Percentiles rank a stretch among this genome's conserved stretches.
phyloP scores from a whole-genome alignment of 225 moss, liverwort and hornwort genomes.

The Physcomitrium patens region DNA sequence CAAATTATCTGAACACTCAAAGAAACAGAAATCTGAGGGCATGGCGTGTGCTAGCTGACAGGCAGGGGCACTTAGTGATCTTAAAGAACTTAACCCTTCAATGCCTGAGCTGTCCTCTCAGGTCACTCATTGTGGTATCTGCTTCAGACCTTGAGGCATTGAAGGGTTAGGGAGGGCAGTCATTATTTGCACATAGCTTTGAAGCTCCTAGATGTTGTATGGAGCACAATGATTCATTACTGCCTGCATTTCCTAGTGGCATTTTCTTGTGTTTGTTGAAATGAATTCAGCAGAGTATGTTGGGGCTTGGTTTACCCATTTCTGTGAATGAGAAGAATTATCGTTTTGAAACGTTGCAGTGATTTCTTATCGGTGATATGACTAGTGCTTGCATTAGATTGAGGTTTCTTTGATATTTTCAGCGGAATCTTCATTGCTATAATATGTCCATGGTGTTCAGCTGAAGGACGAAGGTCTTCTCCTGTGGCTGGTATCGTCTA shows the following conservation, averaged over 20 bases:
- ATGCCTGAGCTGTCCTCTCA: no score
- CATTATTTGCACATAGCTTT: slow-evolving; percentile 14
- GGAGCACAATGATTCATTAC: slow-evolving; percentile 7
- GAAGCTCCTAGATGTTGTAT: not conserved
- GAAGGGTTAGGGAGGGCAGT: slow-evolving; percentile 6
- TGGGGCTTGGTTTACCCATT: not conserved
- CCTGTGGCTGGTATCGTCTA: no score
- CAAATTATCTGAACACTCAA: slow-evolving; percentile 25
- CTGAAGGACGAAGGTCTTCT: not conserved
- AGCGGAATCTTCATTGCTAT: slow-evolving; percentile 14
- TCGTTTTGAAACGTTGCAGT: not conserved
- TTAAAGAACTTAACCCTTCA: no score
- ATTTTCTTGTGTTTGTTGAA: slow-evolving; percentile 5
- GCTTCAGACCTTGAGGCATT: not conserved
- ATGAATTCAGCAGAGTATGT: slow-evolving; percentile 8
- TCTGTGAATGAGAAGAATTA: slow-evolving; percentile 23
- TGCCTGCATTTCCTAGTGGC: not conserved
- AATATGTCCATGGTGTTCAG: slow-evolving; percentile 18
- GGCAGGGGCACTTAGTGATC: not conserved
- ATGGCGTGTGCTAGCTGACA: slow-evolving; percentile 39
- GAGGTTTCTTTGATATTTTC: not conserved
- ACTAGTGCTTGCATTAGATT: slow-evolving; percentile 6
- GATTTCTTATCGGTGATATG: not conserved
- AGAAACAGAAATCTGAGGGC: slow-evolving; percentile 31
- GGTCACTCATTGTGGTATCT: no score